Evolutionary conservation across 1,284 basidiomycete species (phyloP).

Genomic region (Rhodotorula sp.): DNA sequence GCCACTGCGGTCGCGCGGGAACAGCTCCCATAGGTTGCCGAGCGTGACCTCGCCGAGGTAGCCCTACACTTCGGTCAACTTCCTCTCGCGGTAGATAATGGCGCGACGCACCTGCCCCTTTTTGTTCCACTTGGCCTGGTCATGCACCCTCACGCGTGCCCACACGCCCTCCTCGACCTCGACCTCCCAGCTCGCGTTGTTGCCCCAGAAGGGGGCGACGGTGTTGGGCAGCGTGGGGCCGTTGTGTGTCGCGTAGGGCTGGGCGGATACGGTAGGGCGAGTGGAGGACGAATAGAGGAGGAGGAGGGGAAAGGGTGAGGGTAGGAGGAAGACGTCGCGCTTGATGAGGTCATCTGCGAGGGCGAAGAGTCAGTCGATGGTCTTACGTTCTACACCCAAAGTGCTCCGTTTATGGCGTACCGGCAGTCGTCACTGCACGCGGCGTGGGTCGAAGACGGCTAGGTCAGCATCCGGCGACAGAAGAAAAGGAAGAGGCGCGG

Average conservation of each 20-base stretch:
- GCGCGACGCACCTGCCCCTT: conserved; percentile 59
- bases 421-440: background rate
- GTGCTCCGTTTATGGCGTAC: too few species aligned
- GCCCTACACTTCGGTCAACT: conserved; percentile 60
- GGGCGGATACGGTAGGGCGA: background rate
- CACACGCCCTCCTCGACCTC: conserved; percentile 79
- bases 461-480: background rate
- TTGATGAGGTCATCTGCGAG: conserved; percentile 41
- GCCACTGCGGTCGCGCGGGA: conserved; percentile 80
- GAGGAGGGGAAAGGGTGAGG: conserved; percentile 23
- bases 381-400: fast-evolving
- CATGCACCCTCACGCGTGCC: conserved; percentile 67
- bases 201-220: conserved; percentile 78
- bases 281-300: conserved; percentile 5
- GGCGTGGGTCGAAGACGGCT: background rate
- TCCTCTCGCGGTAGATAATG: background rate
- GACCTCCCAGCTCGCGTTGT: conserved; percentile 66
- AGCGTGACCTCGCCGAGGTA: conserved; percentile 87
- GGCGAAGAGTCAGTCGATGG: background rate
- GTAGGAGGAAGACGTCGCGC: conserved; percentile 39
- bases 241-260: background rate
- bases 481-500: too few species aligned
- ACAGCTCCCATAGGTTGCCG: conserved; percentile 77
- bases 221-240: conserved; percentile 52
- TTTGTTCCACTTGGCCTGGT: conserved; percentile 93